Percentiles rank a stretch among this genome's conserved stretches.
Conservation (phyloP, 768 basidiomycete species). For the Hericium alpestre region DNA sequence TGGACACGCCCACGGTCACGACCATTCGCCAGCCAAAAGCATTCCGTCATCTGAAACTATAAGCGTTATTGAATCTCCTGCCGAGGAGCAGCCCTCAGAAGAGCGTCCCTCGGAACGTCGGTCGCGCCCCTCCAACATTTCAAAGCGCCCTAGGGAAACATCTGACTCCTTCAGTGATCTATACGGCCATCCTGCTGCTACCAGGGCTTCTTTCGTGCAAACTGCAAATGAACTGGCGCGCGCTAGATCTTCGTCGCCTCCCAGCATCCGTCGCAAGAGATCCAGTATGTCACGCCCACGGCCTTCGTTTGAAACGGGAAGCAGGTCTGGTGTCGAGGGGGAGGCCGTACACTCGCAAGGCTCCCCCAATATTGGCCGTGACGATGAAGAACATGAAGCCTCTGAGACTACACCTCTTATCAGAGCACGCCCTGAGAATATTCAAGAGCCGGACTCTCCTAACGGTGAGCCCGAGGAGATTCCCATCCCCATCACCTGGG, state of each 20-base stretch:
- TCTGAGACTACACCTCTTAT: background rate
- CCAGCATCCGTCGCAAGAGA: constrained; percentile 8
- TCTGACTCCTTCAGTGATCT: constrained; percentile 47
- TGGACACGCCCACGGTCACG: constrained; percentile 20
- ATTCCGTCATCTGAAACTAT: constrained; percentile 3
- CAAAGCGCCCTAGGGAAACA: constrained; percentile 20
- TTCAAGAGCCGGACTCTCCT: no score
- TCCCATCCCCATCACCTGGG: constrained; percentile 6
- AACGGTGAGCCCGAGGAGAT: no score
- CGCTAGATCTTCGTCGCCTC: constrained; percentile 33
- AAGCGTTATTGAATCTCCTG: constrained; percentile 1
- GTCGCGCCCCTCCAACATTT: constrained; percentile 18
- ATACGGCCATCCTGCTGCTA: constrained; percentile 66
- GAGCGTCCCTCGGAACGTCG: constrained; percentile 19
- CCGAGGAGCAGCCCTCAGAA: background rate
- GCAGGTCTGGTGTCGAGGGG: background rate
- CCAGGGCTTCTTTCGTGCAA: constrained; percentile 64
- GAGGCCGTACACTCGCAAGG: background rate
- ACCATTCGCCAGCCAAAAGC: constrained; percentile 1
- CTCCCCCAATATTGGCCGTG: background rate
- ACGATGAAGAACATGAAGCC: background rate
- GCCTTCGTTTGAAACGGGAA: constrained; percentile 12
- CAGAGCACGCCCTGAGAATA: no score
- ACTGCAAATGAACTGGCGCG: constrained; percentile 74
- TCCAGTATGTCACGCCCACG: constrained; percentile 14